Conservation (phyloP, 176 grass and related monocot genomes). For the Triticum monococcum region DNA sequence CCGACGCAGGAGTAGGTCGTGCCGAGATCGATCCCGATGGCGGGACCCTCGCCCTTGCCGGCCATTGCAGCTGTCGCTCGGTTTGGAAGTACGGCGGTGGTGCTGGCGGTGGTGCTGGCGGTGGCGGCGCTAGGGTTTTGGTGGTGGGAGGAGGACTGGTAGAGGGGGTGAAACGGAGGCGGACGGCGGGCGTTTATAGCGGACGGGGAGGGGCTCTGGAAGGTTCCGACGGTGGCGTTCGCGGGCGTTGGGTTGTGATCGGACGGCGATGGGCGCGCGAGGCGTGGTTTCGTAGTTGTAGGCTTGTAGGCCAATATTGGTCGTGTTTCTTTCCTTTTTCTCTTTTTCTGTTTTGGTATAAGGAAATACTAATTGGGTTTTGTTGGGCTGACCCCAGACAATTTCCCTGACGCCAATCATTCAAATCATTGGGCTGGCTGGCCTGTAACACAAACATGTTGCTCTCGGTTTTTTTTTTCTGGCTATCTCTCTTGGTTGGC, state of each 20-base stretch:
- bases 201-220: background rate
- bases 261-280: background rate
- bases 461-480: background rate
- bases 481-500: background rate
- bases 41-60: slow-evolving; percentile 59
- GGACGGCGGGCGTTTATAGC: slow-evolving; percentile 29
- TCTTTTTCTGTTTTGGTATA: too few relatives aligned
- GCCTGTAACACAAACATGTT: too few relatives aligned
- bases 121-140: slow-evolving; percentile 26
- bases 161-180: background rate
- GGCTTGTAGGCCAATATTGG: background rate
- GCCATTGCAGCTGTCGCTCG: background rate
- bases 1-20: slow-evolving; percentile 76
- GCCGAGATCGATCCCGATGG: slow-evolving; percentile 64
- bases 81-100: background rate
- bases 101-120: too few relatives aligned
- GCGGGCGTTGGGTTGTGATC: background rate
- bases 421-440: too few relatives aligned
- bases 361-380: too few relatives aligned
- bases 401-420: too few relatives aligned
- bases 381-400: too few relatives aligned
- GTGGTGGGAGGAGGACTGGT: background rate
- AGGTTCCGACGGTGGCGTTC: background rate
- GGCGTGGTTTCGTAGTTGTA: background rate
- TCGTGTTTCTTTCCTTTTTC: background rate